phyloP scores from a whole-genome alignment of 768 basidiomycete genomes.

The Tylopilus subfusipes region DNA sequence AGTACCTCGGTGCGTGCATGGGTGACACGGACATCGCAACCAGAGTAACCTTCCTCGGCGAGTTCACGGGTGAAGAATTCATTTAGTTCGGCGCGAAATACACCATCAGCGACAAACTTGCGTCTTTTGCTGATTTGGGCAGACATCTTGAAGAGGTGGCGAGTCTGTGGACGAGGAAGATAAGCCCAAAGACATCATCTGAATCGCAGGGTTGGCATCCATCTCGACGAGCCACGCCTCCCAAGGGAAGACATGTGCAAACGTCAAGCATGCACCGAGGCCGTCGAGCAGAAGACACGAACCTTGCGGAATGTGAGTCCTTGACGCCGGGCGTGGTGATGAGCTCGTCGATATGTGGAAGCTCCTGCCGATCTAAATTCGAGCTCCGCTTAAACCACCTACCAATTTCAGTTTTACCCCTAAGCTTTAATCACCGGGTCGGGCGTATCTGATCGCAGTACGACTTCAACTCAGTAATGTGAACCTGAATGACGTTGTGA shows the following conservation, averaged over 20 bases:
- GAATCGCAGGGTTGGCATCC: constrained; percentile 15
- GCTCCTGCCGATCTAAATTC: constrained; percentile 15
- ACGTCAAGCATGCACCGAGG: neutral
- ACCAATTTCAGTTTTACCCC: constrained; percentile 13
- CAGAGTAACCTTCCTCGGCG: constrained; percentile 99
- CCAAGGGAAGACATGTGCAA: neutral
- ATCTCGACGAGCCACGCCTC: constrained; percentile 8
- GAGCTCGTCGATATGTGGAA: constrained; percentile 17
- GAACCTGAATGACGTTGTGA: no score
- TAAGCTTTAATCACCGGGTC: constrained; percentile 3
- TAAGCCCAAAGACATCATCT: constrained; percentile 24
- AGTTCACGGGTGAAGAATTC: constrained; percentile 99
- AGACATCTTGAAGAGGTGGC: constrained; percentile 55
- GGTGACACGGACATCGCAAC: constrained; percentile 99
- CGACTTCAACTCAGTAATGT: neutral
- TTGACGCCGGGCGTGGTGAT: constrained; percentile 16
- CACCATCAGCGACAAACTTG: constrained; percentile 98
- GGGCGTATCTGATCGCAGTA: neutral
- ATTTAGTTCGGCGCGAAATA: constrained; percentile 97
- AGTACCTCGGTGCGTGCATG: constrained; percentile 95
- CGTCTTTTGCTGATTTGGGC: constrained; percentile 95
- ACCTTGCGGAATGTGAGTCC: constrained; percentile 24
- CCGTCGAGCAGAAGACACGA: constrained; percentile 9
- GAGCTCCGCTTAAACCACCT: constrained; percentile 21
- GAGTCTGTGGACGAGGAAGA: constrained; percentile 16